Conservation (phyloP, 441 rosid genomes). For the Corymbia citriodora region DNA sequence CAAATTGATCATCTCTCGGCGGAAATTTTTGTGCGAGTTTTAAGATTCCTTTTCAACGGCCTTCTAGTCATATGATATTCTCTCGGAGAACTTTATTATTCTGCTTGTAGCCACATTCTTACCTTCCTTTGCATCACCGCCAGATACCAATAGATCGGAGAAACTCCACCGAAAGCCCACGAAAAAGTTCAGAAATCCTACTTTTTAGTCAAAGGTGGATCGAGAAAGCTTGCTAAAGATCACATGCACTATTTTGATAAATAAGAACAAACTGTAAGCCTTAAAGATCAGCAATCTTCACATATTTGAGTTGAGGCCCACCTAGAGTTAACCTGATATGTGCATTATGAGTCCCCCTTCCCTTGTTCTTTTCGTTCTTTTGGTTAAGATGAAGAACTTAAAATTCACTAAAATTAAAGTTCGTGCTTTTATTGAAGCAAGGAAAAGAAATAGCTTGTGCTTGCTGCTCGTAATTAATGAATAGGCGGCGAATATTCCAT, state of each 20-base stretch:
- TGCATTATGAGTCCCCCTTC: neutral
- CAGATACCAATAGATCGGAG: neutral
- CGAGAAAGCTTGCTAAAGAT: neutral
- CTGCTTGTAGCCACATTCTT: neutral
- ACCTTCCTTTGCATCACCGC: neutral
- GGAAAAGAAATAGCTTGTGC: neutral
- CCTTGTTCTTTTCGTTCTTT: neutral
- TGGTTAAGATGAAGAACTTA: neutral
- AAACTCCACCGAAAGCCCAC: neutral
- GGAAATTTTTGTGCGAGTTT: neutral
- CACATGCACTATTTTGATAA: neutral
- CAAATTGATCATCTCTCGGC: neutral
- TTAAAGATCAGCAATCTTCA: neutral
- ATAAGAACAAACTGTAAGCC: neutral
- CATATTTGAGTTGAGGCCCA: neutral
- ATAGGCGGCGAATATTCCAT: neutral
- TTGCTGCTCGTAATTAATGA: neutral
- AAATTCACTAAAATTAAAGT: neutral
- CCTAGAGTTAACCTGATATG: neutral
- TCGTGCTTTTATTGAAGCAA: neutral
- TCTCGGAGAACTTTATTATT: neutral
- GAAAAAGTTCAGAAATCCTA: neutral
- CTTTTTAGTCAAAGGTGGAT: neutral
- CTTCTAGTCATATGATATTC: neutral
- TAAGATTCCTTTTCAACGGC: neutral